Base-by-base conservation (phyloP, 306 rosid species). In the Vigna mungo region DNA sequence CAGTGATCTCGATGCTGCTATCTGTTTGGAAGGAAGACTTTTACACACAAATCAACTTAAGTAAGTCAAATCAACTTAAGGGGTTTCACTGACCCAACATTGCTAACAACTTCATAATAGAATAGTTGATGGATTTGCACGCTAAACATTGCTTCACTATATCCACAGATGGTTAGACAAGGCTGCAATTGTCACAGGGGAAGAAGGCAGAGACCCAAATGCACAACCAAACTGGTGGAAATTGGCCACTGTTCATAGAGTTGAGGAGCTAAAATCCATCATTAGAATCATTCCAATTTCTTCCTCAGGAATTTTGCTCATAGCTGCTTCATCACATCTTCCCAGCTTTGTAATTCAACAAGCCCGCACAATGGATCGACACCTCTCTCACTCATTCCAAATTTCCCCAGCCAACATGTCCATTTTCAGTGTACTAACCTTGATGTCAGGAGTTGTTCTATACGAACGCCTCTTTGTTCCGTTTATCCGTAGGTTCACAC, bases 401-500 rank as follows among this genome's bases (percentile, higher is more conserved):
- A 84, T 93, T 43, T 87, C 94, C 0, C 91, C 94, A 0, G 96
- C 97, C 5, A 71, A 68, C 21, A 69, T 93, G 72, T 84, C 91
- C 64, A 63, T 93, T 73, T 93, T 90, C 77, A 79, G 81, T 25
- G 60, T 71, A 8, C 41, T 90, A 46, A 84, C 97, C 6, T 74
- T 83, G 79, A 89, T 93, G 83, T 0, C 30, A 9, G 94, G 91
- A 9, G 86, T 90, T 21, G 72, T 86, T 51, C 78, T 89, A 7
- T 93, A 93, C n/a, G 97, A 89, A 23, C 91, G 94, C 46, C 74
- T 84, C 10, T 83, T 93, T 2, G 86, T 93, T 34, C 96, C 97
- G 10, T 55, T 86, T 0, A 83, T 80, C 9, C 84, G 86, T 5
- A 78, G 80, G 34, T 62, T 90, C 77, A 90, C 92, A 1, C 4